Evolutionary conservation across 176 grass and related monocot species (phyloP), one percentile per base, ranked within the genome.

Genomic region (Chrysopogon serrulatus): DNA sequence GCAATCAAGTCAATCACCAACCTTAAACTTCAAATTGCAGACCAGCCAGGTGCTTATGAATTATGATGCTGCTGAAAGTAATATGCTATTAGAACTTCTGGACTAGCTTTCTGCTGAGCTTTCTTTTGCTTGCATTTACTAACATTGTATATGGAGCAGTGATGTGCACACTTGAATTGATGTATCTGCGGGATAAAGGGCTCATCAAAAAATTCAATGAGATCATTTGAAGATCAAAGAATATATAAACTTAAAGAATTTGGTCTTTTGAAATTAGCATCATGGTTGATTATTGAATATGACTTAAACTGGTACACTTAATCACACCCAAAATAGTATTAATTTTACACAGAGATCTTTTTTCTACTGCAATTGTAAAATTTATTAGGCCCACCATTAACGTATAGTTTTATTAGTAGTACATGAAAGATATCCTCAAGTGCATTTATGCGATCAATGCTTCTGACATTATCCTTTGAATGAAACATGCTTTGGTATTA

Each of bases 191-290:
- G 4, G 32, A 35, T 70, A 60, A 39, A 45, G 39, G 11, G 26
- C 24, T 68, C 34, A 27, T 31, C 11, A 70, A 69, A 69, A 27
- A 17, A 6, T 71, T 71, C 68, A 28, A 24, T 70, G 37, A 42
- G 23, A 51, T 32, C 69, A 54, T 68, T 32, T 76, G 21, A 77
- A 84, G 21, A 63, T 77, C 17, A 43, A 85, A 39, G 34, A 68
- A 23, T 73, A 27, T 8, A 77, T 41, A 18, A 16, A 18, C 34
- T 8, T 32, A 35, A 74, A 56, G 6, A 67, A 56, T 56, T 71
- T 45, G 41, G 21, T 17, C 11, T 21, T 41, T 30, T 13, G 17
- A 42, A 56, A 27, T 39, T 31, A 57, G 36, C 40, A 57, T 24
- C 26, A 82, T 35, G 69, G 41, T 71, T 75, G 16, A 21, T 48